phyloP scores from a whole-genome alignment of 768 basidiomycete species.

The Hericium coralloides region DNA sequence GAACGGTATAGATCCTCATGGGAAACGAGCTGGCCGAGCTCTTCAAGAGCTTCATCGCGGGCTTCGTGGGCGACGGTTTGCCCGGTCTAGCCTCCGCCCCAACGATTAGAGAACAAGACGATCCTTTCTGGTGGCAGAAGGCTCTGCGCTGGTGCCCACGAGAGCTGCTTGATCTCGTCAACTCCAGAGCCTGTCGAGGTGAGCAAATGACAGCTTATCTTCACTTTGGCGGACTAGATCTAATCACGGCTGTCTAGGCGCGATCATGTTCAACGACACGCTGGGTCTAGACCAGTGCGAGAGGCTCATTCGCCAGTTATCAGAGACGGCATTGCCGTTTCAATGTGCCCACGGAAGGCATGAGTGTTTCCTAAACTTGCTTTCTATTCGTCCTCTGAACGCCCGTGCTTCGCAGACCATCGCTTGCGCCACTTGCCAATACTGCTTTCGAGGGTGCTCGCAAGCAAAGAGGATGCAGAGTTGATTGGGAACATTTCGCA shows the following conservation, averaged over 20 bases:
- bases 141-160: constrained; percentile 78
- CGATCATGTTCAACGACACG: constrained; percentile 93
- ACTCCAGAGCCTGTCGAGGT: constrained; percentile 97
- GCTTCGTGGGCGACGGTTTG: constrained; percentile 42
- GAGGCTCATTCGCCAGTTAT: constrained; percentile 56
- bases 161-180: constrained; percentile 73
- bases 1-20: constrained; percentile 41
- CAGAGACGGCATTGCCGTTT: constrained; percentile 76
- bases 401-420: constrained; percentile 31
- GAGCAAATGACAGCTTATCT: constrained; percentile 15
- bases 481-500: background rate
- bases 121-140: constrained; percentile 44
- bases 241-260: constrained; percentile 42
- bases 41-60: constrained; percentile 62
- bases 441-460: constrained; percentile 9
- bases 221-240: background rate
- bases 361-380: constrained; percentile 7
- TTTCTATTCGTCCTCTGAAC: background rate
- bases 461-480: background rate
- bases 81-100: constrained; percentile 6
- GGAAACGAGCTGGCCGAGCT: constrained; percentile 70
- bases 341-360: constrained; percentile 95
- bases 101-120: background rate
- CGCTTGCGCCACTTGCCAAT: constrained; percentile 40
- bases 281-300: constrained; percentile 62